Evolutionary conservation across 495 filamentous ascomycete genomes (phyloP).

Genomic region (Xylaria telfairii): DNA sequence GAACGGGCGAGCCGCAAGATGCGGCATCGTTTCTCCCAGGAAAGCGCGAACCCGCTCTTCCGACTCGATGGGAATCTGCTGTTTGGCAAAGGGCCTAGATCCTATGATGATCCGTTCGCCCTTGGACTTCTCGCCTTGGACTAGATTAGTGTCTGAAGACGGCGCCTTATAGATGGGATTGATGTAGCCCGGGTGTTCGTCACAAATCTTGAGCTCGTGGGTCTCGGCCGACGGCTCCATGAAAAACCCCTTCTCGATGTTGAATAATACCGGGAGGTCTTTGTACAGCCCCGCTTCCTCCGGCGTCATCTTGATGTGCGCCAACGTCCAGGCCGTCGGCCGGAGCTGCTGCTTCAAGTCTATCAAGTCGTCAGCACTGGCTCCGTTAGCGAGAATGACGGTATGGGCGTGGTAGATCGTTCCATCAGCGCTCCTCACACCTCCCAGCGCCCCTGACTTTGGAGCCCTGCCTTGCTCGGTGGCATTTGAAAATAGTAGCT

Average conservation of each 20-base stretch:
- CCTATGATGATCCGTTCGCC: slow-evolving; percentile 32
- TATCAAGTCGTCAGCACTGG: slow-evolving; percentile 52
- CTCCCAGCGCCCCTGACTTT: slow-evolving; percentile 30
- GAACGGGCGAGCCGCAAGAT: slow-evolving; percentile 54
- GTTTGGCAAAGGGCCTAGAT: slow-evolving; percentile 53
- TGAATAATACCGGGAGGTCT: slow-evolving; percentile 59
- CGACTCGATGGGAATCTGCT: slow-evolving; percentile 56
- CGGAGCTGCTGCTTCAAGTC: slow-evolving; percentile 61
- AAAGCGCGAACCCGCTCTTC: slow-evolving; percentile 51
- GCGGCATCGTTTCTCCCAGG: slow-evolving; percentile 57
- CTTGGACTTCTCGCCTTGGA: background rate
- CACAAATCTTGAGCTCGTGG: slow-evolving; percentile 60
- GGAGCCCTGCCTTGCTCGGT: slow-evolving; percentile 32
- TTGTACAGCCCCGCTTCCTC: slow-evolving; percentile 50
- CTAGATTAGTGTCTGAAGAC: background rate
- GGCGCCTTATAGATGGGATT: slow-evolving; percentile 42
- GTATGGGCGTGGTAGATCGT: slow-evolving; percentile 28
- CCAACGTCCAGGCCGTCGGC: slow-evolving; percentile 61
- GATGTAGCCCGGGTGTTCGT: slow-evolving; percentile 63
- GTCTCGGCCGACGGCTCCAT: slow-evolving; percentile 61
- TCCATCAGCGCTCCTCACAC: slow-evolving; percentile 42
- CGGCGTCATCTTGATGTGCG: slow-evolving; percentile 55
- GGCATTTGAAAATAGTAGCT: slow-evolving; percentile 48
- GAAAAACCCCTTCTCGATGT: slow-evolving; percentile 60
- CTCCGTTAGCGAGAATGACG: slow-evolving; percentile 56